phyloP scores from a whole-genome alignment of 139 green algal species.

The Zygnema cylindricum region DNA sequence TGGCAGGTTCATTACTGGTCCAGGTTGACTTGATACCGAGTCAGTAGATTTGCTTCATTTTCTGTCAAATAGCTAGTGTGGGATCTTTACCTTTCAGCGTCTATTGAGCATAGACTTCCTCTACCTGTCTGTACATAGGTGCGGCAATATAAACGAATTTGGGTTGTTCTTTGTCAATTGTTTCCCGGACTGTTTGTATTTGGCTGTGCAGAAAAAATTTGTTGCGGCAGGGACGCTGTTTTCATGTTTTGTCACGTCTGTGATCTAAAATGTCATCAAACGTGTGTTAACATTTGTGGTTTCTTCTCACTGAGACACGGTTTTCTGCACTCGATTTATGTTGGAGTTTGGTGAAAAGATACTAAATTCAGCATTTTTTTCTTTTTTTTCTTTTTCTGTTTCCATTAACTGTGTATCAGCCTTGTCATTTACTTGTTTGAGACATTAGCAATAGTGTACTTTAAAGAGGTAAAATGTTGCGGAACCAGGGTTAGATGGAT shows the following conservation, averaged over 20 bases:
- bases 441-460: background rate
- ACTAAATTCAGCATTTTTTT: background rate
- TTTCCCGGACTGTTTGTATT: background rate
- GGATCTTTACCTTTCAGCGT: no score
- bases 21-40: no score
- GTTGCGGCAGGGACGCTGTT: background rate
- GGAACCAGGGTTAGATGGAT: background rate
- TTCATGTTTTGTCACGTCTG: background rate
- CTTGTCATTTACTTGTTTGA: background rate
- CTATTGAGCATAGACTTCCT: no score
- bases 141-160: background rate
- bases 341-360: background rate
- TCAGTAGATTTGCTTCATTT: no score
- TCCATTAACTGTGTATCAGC: no score
- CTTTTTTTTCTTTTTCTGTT: background rate
- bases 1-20: no score
- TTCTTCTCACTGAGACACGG: background rate
- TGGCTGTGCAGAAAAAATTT: background rate
- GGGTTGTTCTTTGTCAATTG: background rate
- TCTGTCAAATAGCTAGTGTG: no score
- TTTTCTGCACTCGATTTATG: background rate
- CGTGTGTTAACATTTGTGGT: background rate
- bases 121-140: background rate
- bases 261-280: background rate
- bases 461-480: no score